A percentile compares a stretch with the other conserved stretches of the same genome.
Evolutionary conservation across 2,329 filamentous ascomycete genomes (phyloP).

Genomic region (Exutisphaerella laricina): DNA sequence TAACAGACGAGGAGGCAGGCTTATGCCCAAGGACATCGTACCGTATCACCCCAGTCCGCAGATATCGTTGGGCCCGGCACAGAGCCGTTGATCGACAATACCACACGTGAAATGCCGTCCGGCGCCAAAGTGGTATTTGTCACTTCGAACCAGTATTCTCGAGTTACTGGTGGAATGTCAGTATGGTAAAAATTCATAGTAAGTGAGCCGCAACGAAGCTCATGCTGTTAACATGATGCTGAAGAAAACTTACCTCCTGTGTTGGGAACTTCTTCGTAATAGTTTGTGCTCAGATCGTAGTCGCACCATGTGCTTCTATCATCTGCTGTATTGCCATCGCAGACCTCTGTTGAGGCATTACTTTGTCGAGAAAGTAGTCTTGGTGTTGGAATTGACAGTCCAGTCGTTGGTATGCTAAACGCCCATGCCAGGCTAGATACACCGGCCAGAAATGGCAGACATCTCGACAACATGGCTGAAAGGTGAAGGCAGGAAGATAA

Average conservation of each 20-base stretch:
- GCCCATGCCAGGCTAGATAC: conserved; percentile 1
- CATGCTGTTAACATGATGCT: too few species aligned
- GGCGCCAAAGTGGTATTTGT: conserved; percentile 41
- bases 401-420: background rate
- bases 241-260: conserved; percentile 4
- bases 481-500: background rate
- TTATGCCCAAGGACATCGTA: too few species aligned
- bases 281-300: conserved; percentile 34
- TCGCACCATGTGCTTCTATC: conserved; percentile 31
- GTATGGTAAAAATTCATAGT: too few species aligned
- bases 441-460: background rate
- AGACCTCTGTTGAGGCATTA: conserved; percentile 2
- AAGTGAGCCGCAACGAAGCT: too few species aligned
- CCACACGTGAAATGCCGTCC: conserved; percentile 40
- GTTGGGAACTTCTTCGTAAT: conserved; percentile 29
- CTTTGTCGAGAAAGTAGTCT: background rate
- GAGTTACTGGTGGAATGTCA: conserved; percentile 18
- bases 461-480: background rate
- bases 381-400: background rate
- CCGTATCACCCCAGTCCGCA: conserved; percentile 37
- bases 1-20: too few species aligned
- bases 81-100: conserved; percentile 43
- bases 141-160: conserved; percentile 43
- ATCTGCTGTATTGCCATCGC: conserved; percentile 30
- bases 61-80: conserved; percentile 44